phyloP scores from a whole-genome alignment of 1,139 yeast species.

The Lodderomyces orthopsilosis region DNA sequence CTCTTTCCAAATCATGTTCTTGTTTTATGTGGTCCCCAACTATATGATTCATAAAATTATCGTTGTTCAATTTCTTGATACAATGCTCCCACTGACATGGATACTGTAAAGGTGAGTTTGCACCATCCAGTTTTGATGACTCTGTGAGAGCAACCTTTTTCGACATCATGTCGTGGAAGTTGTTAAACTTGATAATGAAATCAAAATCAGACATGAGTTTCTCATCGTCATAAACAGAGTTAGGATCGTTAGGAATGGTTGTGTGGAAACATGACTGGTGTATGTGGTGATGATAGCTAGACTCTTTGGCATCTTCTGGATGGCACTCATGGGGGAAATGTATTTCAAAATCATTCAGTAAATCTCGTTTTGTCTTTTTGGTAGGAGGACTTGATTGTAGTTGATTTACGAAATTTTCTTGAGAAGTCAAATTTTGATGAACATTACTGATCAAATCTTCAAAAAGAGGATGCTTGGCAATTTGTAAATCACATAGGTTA shows the following conservation, averaged over 20 bases:
- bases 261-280: constrained; percentile 50
- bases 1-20: constrained; percentile 17
- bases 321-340: constrained; percentile 42
- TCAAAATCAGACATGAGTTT: constrained; percentile 37
- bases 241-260: constrained; percentile 26
- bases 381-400: constrained; percentile 9
- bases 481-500: constrained; percentile 27
- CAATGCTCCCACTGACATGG: constrained; percentile 63
- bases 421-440: constrained; percentile 20
- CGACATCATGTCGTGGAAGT: constrained; percentile 20
- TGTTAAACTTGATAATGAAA: constrained; percentile 42
- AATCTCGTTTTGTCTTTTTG: constrained; percentile 9
- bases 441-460: constrained; percentile 37
- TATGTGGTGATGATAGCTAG: constrained; percentile 22
- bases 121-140: not conserved
- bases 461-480: constrained; percentile 23
- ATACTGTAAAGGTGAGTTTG: constrained; percentile 6
- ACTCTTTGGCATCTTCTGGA: constrained; percentile 15
- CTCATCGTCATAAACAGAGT: constrained; percentile 12
- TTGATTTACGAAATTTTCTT: constrained; percentile 4
- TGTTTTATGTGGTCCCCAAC: constrained; percentile 52
- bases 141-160: not conserved
- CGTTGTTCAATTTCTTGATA: constrained; percentile 35
- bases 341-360: constrained; percentile 14
- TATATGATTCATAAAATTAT: constrained; percentile 55